Evolutionary conservation across 2,329 filamentous ascomycete genomes (phyloP), one percentile per base, ranked within the genome.

Genomic region (Gliomastix tumulicola): DNA sequence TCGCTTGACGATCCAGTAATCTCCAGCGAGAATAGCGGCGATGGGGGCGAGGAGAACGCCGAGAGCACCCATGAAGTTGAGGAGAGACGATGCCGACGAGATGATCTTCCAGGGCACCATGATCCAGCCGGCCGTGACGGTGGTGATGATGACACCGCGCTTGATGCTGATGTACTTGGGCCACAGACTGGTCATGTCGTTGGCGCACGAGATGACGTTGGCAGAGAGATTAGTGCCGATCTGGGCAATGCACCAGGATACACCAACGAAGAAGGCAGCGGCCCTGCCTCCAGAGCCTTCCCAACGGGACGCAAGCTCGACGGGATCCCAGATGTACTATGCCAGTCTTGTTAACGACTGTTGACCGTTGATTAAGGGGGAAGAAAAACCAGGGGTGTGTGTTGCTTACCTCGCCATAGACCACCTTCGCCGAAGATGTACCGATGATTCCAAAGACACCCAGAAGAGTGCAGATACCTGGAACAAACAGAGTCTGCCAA

Each of bases 1-100:
- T 71, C 69, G 49, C 59, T 69, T 42, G 56, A 81, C 53, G 32
- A 77, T 49, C 73, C 75, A 81, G 49, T 73, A 82, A 44, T 82
- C 77, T 12, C 66, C 65, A 0, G 69, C 59, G 58, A 81, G 70
- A 43, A 82, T 76, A 1, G 69, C 69, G 1, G 75, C 74, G 39
- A 83, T 76, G 1, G 79, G 78, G 0, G 74, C 78, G 1, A 84
- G 60, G 55, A 84, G 83, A 21, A 83, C 66, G 33, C 59, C 47
- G 40, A 61, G 51, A 11, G 28, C 18, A 10, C 22, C 23, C 32
- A 38, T 35, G 28, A 38, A 40, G 18, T 15, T 28, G 7, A 37
- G 35, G 15, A 27, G 22, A 10, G 32, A 39, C 41, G 31, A 39
- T 38, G 36, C 36, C 41, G 22, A 69, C 63, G 11, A 28, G 15